Conservation (phyloP, 129 eudicot genomes). For the Erigeron canadensis region DNA sequence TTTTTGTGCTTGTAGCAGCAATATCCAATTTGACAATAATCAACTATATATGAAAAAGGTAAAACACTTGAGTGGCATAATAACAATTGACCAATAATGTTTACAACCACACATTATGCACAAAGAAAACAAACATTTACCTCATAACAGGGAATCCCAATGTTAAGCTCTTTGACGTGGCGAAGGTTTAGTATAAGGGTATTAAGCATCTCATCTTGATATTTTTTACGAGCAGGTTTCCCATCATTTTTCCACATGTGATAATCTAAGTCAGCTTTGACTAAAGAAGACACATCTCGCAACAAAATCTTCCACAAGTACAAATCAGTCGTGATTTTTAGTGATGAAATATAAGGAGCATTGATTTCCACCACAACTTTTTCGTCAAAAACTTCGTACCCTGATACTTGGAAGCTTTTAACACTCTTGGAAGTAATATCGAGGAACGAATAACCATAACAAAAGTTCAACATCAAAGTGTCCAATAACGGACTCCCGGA, state of each 20-base stretch:
- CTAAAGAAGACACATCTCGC: too few relatives aligned
- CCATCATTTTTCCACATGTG: background rate
- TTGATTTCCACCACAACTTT: conserved; percentile 22
- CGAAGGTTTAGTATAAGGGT: conserved; percentile 7
- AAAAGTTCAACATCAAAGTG: conserved; percentile 12
- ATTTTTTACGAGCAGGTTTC: conserved; percentile 4
- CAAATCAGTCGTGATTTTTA: conserved; percentile 9
- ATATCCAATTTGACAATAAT: too few relatives aligned
- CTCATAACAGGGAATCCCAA: conserved; percentile 3
- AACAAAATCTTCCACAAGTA: conserved; percentile 5
- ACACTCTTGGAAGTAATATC: conserved; percentile 22
- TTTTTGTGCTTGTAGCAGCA: too few relatives aligned
- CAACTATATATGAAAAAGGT: too few relatives aligned
- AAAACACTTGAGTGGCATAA: too few relatives aligned
- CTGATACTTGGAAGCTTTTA: conserved; percentile 18
- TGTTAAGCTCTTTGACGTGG: conserved; percentile 27
- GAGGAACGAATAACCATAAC: conserved; percentile 21
- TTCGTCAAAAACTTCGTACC: background rate
- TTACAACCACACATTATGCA: too few relatives aligned
- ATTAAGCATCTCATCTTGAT: conserved; percentile 28
- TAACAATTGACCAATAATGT: too few relatives aligned
- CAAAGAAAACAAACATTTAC: background rate
- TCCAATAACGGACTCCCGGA: conserved; percentile 26
- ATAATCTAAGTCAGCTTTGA: too few relatives aligned
- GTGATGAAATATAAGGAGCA: conserved; percentile 27